These are phyloP conservation scores for Mucor saturninus DNA, from an alignment of 371 early-diverging fungal genomes.

Conservation along the genomic window DNA sequence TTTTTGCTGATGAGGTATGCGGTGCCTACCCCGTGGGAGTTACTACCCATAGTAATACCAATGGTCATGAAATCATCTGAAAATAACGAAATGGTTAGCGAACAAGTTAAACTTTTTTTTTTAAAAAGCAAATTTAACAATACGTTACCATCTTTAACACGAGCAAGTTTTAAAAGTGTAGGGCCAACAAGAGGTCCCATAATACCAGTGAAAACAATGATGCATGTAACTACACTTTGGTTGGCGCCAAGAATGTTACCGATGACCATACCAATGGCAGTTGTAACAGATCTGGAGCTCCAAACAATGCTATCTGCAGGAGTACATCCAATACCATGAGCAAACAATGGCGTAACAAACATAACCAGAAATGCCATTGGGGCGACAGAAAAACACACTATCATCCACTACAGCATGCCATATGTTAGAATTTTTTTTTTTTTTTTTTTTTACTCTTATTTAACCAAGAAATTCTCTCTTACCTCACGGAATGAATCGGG, in stretches of 20 bases:
- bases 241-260: constrained; percentile 32
- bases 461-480: constrained; percentile 1
- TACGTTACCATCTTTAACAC: constrained; percentile 32
- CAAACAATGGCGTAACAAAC: constrained; percentile 40
- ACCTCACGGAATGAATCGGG: constrained; percentile 23
- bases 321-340: constrained; percentile 32
- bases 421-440: not conserved
- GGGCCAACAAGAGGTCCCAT: constrained; percentile 34
- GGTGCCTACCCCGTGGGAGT: constrained; percentile 41
- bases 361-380: constrained; percentile 32
- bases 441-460: not conserved
- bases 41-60: constrained; percentile 41
- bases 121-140: not conserved
- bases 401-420: constrained; percentile 22
- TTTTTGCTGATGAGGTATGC: constrained; percentile 35
- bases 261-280: constrained; percentile 46
- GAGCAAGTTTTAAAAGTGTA: constrained; percentile 25
- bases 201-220: constrained; percentile 37
- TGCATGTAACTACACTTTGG: constrained; percentile 32
- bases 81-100: not conserved
- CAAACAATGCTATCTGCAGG: constrained; percentile 31
- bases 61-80: constrained; percentile 42
- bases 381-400: constrained; percentile 20
- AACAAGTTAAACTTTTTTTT: no score
- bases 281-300: constrained; percentile 35